phyloP scores from a whole-genome alignment of 352 stramenopile genomes.

The Pythium biforme region DNA sequence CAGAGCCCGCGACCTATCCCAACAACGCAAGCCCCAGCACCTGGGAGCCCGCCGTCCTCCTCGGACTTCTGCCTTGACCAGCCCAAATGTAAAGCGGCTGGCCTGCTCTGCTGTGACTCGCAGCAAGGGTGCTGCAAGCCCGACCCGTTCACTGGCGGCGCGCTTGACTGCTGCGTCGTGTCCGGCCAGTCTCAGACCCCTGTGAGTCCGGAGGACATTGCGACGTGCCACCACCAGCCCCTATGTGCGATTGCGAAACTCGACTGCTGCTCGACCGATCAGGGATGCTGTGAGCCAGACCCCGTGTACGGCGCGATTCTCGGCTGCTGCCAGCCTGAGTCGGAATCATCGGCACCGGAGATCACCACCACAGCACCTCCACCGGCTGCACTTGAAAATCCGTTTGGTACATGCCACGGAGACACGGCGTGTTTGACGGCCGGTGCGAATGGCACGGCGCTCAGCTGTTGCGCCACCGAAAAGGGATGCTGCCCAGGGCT shows the following conservation, averaged over 20 bases:
- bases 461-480: slow-evolving; percentile 32
- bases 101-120: slow-evolving; percentile 44
- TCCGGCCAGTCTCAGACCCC: not conserved
- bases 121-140: slow-evolving; percentile 45
- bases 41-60: not conserved
- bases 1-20: slow-evolving; percentile 26
- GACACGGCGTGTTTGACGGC: slow-evolving; percentile 12
- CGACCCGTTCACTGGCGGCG: slow-evolving; percentile 27
- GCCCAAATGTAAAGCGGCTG: slow-evolving; percentile 37
- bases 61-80: slow-evolving; percentile 37
- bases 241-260: slow-evolving; percentile 33
- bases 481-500: slow-evolving; percentile 34
- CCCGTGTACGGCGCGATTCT: slow-evolving; percentile 28
- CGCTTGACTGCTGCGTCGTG: slow-evolving; percentile 43
- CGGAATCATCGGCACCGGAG: not conserved
- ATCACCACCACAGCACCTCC: slow-evolving; percentile 36
- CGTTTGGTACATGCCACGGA: slow-evolving; percentile 18
- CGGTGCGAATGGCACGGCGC: slow-evolving; percentile 10
- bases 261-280: slow-evolving; percentile 33
- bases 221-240: slow-evolving; percentile 35
- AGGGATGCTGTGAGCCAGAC: slow-evolving; percentile 40
- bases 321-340: slow-evolving; percentile 29
- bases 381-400: not conserved
- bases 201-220: not conserved
- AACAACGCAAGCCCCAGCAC: not conserved